These are phyloP conservation scores for Sporothrix euskadiensis DNA, from an alignment of 2,329 filamentous ascomycete genomes.

Conservation along the genomic window DNA sequence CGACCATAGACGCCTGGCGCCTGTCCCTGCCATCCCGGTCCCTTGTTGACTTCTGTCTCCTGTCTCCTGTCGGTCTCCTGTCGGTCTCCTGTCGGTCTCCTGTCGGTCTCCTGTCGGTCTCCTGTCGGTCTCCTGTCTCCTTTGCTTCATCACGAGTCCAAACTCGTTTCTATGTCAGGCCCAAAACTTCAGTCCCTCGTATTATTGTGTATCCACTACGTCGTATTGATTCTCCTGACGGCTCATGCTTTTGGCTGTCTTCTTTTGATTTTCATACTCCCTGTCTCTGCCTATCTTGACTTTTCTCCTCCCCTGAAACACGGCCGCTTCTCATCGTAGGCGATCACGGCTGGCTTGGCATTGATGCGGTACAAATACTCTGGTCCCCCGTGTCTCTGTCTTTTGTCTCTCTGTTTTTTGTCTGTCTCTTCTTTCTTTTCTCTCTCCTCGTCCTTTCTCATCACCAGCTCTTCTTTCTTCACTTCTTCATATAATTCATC, in stretches of 20 bases:
- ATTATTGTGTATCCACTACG: background rate
- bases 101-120: background rate
- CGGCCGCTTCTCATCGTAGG: conserved; percentile 21
- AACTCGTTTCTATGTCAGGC: background rate
- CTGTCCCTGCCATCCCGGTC: background rate
- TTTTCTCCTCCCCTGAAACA: conserved; percentile 28
- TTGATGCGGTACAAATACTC: conserved; percentile 32
- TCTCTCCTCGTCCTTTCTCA: conserved; percentile 27
- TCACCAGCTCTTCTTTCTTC: conserved; percentile 29
- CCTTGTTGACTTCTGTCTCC: background rate
- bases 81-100: no score
- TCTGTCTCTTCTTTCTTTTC: conserved; percentile 24
- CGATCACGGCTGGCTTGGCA: conserved; percentile 28
- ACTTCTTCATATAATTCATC: conserved; percentile 36
- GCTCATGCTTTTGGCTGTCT: conserved; percentile 7
- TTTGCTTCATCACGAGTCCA: conserved; percentile 15
- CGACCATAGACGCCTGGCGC: background rate
- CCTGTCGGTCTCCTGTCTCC: background rate
- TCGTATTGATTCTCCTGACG: background rate
- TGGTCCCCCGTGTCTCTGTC: conserved; percentile 4
- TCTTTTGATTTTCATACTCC: background rate
- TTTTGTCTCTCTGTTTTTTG: conserved; percentile 28
- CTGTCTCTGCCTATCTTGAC: background rate
- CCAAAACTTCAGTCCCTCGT: background rate
- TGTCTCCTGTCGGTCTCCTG: background rate